Evolutionary conservation across 2,329 filamentous ascomycete genomes (phyloP), one percentile per base, ranked within the genome.

Genomic region (Arthrobotrys megalospora): DNA sequence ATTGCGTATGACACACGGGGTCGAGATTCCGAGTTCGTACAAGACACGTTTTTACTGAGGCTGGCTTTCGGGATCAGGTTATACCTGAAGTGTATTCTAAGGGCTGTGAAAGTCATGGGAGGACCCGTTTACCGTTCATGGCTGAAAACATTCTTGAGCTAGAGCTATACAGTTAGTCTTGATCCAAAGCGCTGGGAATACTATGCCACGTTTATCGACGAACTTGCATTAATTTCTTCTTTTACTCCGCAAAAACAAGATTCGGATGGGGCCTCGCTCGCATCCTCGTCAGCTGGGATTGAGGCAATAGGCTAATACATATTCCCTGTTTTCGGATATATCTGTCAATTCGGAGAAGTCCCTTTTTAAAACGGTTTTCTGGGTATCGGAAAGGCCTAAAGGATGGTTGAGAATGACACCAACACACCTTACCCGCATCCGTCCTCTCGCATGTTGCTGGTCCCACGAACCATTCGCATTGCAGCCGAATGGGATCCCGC

Each of bases 351-450:
- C 52, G 52, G 32, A 19, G 52, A 58, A 58, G 34, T 21, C 52
- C 52, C 50, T 16, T 50, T 50, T 58, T 38, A 14, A 8, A 28
- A 52, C n/a, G n/a, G 3, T 1, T 52, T 52, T 53, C 34, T 34
- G 32, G 7, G 47, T 2, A n/a, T 53, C 50, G 21, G 1, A 50
- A 28, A 5, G 24, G 24, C 24, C 24, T 28, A 28, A 24, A n/a
- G 14, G 50, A 34, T 14, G n/a, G 11, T 45, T 6, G 5, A 28
- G 24, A 38, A 38, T 21, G 52, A 19, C n/a, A 21, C 7, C 34
- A 60, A 60, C 34, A 60, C 34, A 36, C 14, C 50, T 41, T 41
- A 60, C 43, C 55, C 55, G 36, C n/a, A 41, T 60, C 55, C 55
- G 55, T 41, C 36, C 36, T 8, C 28, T 60, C 34, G 21, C 55